These are phyloP conservation scores for Kondoa malvinella DNA, from an alignment of 768 basidiomycete species.

Conservation along the genomic window DNA sequence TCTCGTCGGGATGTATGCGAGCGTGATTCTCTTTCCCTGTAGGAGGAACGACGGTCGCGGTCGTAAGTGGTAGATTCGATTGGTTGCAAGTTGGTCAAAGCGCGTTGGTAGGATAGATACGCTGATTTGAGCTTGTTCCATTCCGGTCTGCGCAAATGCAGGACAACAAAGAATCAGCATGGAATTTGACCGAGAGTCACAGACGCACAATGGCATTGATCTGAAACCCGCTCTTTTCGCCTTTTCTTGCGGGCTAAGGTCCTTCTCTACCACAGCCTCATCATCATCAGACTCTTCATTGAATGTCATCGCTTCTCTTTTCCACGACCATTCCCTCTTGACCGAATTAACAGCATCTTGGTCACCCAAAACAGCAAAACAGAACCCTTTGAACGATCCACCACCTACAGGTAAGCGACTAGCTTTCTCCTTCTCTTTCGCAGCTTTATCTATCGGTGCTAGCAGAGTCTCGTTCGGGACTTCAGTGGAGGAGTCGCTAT, in stretches of 20 bases:
- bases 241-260: neutral
- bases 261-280: constrained; percentile 1
- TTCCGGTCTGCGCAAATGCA: constrained; percentile 3
- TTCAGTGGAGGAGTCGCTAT: neutral
- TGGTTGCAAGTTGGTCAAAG: constrained; percentile 11
- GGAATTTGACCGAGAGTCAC: neutral
- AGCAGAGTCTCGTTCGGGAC: neutral
- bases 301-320: neutral
- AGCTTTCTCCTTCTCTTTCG: neutral
- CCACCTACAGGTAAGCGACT: constrained; percentile 20
- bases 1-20: neutral
- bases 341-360: constrained; percentile 14
- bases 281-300: constrained; percentile 3
- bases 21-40: neutral
- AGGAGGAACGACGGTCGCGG: neutral
- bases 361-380: constrained; percentile 14
- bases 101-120: constrained; percentile 21
- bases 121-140: constrained; percentile 22
- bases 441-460: neutral
- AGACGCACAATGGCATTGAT: constrained; percentile 17
- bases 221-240: constrained; percentile 10
- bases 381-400: constrained; percentile 25
- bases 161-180: neutral
- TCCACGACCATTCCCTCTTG: constrained; percentile 17
- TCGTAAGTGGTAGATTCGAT: neutral